phyloP scores from a whole-genome alignment of 1,139 yeast species.

The Kodamaea arcana region DNA sequence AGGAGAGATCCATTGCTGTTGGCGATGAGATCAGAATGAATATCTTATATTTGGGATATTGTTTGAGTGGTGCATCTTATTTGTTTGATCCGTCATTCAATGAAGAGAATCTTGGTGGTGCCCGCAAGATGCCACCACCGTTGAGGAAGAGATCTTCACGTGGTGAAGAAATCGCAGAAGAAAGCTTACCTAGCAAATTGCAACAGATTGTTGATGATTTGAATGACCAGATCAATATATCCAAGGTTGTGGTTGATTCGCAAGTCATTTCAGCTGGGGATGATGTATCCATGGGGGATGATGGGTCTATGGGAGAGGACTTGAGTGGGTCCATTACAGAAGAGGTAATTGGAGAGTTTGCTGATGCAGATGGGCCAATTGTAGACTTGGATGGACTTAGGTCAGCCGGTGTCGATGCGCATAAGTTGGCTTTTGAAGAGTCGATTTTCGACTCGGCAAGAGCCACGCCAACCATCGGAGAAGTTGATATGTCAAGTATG shows the following conservation, averaged over 20 bases:
- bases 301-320: background rate
- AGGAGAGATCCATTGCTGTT: conserved; percentile 13
- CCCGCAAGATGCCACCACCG: conserved; percentile 21
- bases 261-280: background rate
- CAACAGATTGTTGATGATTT: conserved; percentile 40
- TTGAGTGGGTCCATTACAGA: background rate
- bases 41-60: conserved; percentile 54
- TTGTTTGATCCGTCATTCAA: conserved; percentile 67
- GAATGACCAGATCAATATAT: conserved; percentile 10
- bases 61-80: conserved; percentile 70
- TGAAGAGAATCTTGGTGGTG: conserved; percentile 45
- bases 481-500: conserved; percentile 40
- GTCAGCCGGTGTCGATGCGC: background rate
- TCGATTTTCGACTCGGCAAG: conserved; percentile 26
- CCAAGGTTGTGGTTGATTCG: background rate
- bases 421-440: background rate
- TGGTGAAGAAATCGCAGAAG: conserved; percentile 11
- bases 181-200: conserved; percentile 34
- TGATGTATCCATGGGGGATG: background rate
- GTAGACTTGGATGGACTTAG: background rate
- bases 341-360: no score
- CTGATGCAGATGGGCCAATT: no score
- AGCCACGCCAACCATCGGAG: conserved; percentile 42
- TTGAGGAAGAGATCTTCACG: conserved; percentile 1
- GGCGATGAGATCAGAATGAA: conserved; percentile 53